These are phyloP conservation scores for Aureobasidium mangrovei DNA, from an alignment of 2,329 filamentous ascomycete species.

Conservation along the genomic window DNA sequence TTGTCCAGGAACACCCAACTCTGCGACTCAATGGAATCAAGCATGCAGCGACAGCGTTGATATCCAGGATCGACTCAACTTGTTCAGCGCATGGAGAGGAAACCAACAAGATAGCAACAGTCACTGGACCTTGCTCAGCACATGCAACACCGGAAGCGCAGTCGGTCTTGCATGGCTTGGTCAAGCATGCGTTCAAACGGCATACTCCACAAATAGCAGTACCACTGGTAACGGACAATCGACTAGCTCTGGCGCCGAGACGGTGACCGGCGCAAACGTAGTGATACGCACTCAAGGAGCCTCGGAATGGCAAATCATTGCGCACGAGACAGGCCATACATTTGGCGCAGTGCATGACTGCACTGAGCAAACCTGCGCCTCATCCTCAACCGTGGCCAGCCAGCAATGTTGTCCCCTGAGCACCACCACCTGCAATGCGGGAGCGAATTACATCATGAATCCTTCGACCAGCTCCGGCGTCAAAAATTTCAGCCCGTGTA, in stretches of 20 bases:
- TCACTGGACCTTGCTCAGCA: slow-evolving; percentile 85
- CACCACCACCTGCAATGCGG: slow-evolving; percentile 59
- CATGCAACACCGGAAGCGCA: slow-evolving; percentile 70
- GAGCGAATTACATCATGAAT: slow-evolving; percentile 87
- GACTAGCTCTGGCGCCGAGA: slow-evolving; percentile 49
- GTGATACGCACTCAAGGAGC: slow-evolving; percentile 62
- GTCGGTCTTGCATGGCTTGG: slow-evolving; percentile 92
- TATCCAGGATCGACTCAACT: slow-evolving; percentile 71
- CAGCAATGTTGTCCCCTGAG: slow-evolving; percentile 77
- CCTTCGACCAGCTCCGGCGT: slow-evolving; percentile 70
- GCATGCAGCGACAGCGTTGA: slow-evolving; percentile 53
- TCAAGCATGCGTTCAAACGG: slow-evolving; percentile 63
- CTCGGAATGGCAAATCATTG: slow-evolving; percentile 91
- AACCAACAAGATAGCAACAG: slow-evolving; percentile 69
- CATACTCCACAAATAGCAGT: slow-evolving; percentile 37
- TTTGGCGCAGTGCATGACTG: slow-evolving; percentile 97
- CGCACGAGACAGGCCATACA: slow-evolving; percentile 87
- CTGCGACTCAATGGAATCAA: slow-evolving; percentile 74
- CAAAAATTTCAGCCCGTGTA: slow-evolving; percentile 75
- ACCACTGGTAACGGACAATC: slow-evolving; percentile 29
- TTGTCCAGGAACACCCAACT: slow-evolving; percentile 63
- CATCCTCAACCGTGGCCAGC: slow-evolving; percentile 50
- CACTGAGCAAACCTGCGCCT: slow-evolving; percentile 54
- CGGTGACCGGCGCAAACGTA: slow-evolving; percentile 78
- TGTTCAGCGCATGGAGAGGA: slow-evolving; percentile 85